phyloP scores from a whole-genome alignment of 768 basidiomycete genomes.

The Symmetrospora coprosmae region DNA sequence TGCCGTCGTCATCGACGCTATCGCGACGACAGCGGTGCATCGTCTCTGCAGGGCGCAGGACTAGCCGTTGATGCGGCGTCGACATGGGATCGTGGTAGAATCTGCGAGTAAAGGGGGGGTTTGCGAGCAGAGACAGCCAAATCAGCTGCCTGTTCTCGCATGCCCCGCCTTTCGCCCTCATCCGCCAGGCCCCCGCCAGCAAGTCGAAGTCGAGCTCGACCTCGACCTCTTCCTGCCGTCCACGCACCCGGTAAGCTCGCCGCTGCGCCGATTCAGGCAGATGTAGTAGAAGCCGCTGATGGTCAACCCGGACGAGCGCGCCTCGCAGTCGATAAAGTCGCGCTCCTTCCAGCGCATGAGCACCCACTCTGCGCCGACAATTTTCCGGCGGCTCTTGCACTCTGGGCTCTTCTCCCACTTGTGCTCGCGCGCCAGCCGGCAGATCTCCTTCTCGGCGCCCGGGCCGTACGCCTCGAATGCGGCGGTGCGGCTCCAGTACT shows the following conservation, averaged over 20 bases:
- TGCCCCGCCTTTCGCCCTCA: too few relatives aligned
- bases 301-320: constrained; percentile 19
- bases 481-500: constrained; percentile 27
- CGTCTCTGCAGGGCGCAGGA: constrained; percentile 1
- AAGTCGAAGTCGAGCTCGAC: too few relatives aligned
- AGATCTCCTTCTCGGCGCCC: constrained; percentile 18
- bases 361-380: constrained; percentile 30
- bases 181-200: too few relatives aligned
- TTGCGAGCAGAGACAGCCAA: neutral
- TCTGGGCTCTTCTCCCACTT: constrained; percentile 26
- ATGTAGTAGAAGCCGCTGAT: constrained; percentile 30
- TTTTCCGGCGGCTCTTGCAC: too few relatives aligned
- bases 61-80: constrained; percentile 20
- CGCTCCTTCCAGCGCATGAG: constrained; percentile 29
- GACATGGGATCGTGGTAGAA: constrained; percentile 23
- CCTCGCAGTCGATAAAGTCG: constrained; percentile 17
- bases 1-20: too few relatives aligned
- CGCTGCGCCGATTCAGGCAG: constrained; percentile 24
- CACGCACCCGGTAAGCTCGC: constrained; percentile 22
- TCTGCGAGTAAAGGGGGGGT: neutral
- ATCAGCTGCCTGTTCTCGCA: too few relatives aligned
- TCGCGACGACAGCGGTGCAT: too few relatives aligned
- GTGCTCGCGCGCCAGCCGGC: neutral
- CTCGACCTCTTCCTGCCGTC: too few relatives aligned
- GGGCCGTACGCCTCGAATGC: constrained; percentile 26